phyloP scores from a whole-genome alignment of 768 basidiomycete species.

The Amanita molliuscula region DNA sequence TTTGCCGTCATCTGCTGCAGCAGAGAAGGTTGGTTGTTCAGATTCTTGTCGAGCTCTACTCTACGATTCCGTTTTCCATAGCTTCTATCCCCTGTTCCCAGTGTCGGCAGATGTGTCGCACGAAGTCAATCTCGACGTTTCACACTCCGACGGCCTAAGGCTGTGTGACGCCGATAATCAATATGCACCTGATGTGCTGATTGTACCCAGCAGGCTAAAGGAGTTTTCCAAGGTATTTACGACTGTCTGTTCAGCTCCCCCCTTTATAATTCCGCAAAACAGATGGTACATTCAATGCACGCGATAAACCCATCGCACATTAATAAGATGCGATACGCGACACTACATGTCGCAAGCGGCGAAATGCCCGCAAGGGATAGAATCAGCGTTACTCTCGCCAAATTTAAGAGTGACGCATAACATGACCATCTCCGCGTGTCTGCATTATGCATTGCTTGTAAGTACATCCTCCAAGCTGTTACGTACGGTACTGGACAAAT shows the following conservation, averaged over 20 bases:
- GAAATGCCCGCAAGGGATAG: slow-evolving; percentile 20
- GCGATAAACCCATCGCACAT: slow-evolving; percentile 85
- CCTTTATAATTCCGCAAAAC: neutral
- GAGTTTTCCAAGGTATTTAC: slow-evolving; percentile 74
- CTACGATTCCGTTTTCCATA: slow-evolving; percentile 19
- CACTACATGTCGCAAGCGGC: slow-evolving; percentile 26
- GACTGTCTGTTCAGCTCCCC: neutral
- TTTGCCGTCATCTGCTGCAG: slow-evolving; percentile 72
- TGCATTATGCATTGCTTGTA: slow-evolving; percentile 4
- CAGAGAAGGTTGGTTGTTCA: slow-evolving; percentile 61
- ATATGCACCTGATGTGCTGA: slow-evolving; percentile 70
- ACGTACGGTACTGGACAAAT: slow-evolving; percentile 47
- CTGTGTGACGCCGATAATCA: slow-evolving; percentile 31
- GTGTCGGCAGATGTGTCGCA: slow-evolving; percentile 60
- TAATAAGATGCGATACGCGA: slow-evolving; percentile 46
- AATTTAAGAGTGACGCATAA: slow-evolving; percentile 13
- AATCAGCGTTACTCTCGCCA: slow-evolving; percentile 23
- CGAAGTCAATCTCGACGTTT: slow-evolving; percentile 86
- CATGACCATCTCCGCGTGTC: neutral
- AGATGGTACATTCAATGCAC: slow-evolving; percentile 71
- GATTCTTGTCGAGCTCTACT: neutral
- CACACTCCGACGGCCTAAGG: slow-evolving; percentile 46
- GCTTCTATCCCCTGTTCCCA: slow-evolving; percentile 95
- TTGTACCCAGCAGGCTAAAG: slow-evolving; percentile 82
- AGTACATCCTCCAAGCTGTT: slow-evolving; percentile 37